A percentile compares a stretch with the other conserved stretches of the same genome.
These are phyloP conservation scores for Suillus subalutaceus DNA, from an alignment of 768 basidiomycete genomes.

Conservation along the genomic window DNA sequence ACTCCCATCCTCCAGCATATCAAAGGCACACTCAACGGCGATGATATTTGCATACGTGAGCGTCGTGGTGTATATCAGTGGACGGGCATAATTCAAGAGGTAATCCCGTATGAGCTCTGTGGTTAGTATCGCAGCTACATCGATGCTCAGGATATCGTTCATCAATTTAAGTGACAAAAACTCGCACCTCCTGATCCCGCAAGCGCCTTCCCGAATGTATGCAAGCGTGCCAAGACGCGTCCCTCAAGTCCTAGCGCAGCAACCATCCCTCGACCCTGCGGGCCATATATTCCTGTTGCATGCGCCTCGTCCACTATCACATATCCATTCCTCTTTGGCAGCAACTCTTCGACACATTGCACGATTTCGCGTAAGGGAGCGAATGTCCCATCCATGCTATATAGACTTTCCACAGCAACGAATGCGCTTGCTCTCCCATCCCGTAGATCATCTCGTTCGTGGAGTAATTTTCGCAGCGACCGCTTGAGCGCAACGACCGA, in stretches of 20 bases:
- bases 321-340: conserved; percentile 67
- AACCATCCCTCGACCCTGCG: conserved; percentile 74
- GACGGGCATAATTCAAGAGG: conserved; percentile 88
- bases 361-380: conserved; percentile 73
- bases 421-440: conserved; percentile 59
- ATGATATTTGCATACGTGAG: conserved; percentile 77
- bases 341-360: conserved; percentile 57
- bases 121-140: conserved; percentile 74
- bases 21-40: conserved; percentile 77
- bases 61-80: conserved; percentile 91
- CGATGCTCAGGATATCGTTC: not conserved
- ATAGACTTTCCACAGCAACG: conserved; percentile 85
- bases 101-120: conserved; percentile 76
- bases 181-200: conserved; percentile 82
- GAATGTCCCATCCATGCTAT: conserved; percentile 96
- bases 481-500: conserved; percentile 51
- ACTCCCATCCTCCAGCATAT: conserved; percentile 71
- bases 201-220: conserved; percentile 93
- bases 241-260: conserved; percentile 68
- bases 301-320: conserved; percentile 94
- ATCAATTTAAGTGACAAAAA: not conserved
- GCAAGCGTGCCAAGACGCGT: conserved; percentile 74
- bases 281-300: conserved; percentile 88
- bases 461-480: conserved; percentile 45
- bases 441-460: conserved; percentile 38